A percentile compares a stretch with the other conserved stretches of the same genome.
Evolutionary conservation across 441 rosid genomes (phyloP).

Genomic region (Pelargonium cotyledonis): DNA sequence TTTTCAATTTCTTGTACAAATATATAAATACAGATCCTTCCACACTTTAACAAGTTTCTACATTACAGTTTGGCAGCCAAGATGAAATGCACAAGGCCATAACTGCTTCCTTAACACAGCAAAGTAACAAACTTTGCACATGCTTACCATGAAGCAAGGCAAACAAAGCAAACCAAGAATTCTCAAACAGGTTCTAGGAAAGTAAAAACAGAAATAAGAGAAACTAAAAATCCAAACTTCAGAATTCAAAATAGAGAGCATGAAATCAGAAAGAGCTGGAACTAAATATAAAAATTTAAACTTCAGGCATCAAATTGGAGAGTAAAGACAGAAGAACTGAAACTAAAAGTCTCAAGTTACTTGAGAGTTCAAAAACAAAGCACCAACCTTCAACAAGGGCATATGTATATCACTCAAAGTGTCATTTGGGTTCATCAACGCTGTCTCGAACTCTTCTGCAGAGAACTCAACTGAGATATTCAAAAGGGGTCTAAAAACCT

Average conservation of each 20-base stretch:
- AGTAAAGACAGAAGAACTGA: not conserved
- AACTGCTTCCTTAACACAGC: not conserved
- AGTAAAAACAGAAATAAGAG: not conserved
- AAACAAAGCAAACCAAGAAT: not conserved
- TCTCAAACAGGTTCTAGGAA: not conserved
- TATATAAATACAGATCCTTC: not conserved
- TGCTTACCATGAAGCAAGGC: not conserved
- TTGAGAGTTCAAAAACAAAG: constrained; percentile 15
- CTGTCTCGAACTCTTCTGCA: constrained; percentile 94
- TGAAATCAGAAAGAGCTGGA: no score
- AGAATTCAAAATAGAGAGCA: no score
- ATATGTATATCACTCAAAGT: constrained; percentile 88
- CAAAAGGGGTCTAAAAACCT: constrained; percentile 86
- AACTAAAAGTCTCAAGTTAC: not conserved
- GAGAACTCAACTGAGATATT: constrained; percentile 82
- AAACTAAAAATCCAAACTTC: not conserved
- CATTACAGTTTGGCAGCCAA: not conserved
- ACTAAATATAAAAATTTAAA: no score
- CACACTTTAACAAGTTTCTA: not conserved
- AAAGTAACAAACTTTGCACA: not conserved
- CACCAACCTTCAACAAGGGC: constrained; percentile 84
- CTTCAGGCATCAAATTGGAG: not conserved
- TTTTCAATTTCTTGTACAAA: not conserved
- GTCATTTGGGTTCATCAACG: constrained; percentile 74
- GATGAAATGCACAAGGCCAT: not conserved